Evolutionary conservation across 305 asterid genomes (phyloP).

Genomic region (Galium porrigens): DNA sequence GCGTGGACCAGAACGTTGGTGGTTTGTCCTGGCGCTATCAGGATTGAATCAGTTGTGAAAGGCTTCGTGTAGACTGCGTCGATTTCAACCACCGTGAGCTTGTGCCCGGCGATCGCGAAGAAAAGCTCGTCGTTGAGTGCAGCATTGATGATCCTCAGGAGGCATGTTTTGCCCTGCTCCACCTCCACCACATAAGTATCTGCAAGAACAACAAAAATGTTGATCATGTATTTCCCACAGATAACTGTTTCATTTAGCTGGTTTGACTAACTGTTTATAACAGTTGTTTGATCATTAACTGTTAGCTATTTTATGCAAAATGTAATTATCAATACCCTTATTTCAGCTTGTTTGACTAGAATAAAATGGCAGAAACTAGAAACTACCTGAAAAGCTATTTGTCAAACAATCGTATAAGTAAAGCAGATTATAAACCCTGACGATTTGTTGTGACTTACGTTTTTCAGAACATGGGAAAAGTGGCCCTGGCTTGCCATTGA

Average conservation of each 20-base stretch:
- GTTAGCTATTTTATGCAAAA: no score
- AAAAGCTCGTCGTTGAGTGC: constrained; percentile 52
- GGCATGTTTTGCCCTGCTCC: constrained; percentile 45
- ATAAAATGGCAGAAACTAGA: no score
- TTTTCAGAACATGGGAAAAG: constrained; percentile 45
- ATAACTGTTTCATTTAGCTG: no score
- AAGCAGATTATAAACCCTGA: no score
- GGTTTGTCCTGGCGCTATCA: constrained; percentile 58
- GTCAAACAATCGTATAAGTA: no score
- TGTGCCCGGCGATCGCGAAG: constrained; percentile 46
- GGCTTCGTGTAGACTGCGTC: constrained; percentile 61
- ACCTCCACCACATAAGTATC: constrained; percentile 47
- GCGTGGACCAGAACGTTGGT: constrained; percentile 45
- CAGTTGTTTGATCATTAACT: no score
- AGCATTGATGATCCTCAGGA: constrained; percentile 45
- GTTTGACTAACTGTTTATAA: no score
- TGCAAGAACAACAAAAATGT: constrained; percentile 8
- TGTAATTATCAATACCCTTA: no score
- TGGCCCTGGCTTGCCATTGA: constrained; percentile 53
- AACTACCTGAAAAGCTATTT: no score
- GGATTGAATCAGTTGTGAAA: constrained; percentile 37
- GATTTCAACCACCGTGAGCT: constrained; percentile 43
- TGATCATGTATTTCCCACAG: no score
- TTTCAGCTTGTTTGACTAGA: no score
- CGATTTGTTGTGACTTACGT: constrained; percentile 16